Conservation (phyloP, 2,329 filamentous ascomycete species). For the Paracoccidioides brasiliensis region DNA sequence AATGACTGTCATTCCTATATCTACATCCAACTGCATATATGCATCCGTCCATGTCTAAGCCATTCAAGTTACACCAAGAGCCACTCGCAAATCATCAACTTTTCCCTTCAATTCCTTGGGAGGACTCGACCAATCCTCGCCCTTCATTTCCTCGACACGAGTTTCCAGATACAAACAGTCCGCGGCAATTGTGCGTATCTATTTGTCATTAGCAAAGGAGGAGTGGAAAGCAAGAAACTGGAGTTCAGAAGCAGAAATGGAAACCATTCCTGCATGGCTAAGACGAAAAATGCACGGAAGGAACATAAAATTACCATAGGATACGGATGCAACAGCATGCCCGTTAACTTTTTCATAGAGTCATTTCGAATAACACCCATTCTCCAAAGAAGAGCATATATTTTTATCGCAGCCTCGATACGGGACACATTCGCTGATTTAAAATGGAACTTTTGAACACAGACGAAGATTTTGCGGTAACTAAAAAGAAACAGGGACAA, state of each 20-base stretch:
- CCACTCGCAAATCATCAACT: conserved; percentile 15
- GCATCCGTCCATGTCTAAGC: neutral
- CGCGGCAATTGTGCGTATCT: conserved; percentile 26
- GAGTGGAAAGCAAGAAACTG: neutral
- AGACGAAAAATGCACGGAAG: no score
- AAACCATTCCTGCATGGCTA: neutral
- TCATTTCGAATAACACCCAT: conserved; percentile 39
- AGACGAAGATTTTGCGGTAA: conserved; percentile 51
- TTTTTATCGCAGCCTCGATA: conserved; percentile 63
- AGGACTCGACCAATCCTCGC: conserved; percentile 24
- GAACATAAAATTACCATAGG: conserved; percentile 43
- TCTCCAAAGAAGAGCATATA: conserved; percentile 60
- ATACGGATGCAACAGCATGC: conserved; percentile 69
- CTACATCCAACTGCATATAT: neutral
- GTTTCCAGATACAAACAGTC: conserved; percentile 27
- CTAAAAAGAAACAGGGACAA: conserved; percentile 16
- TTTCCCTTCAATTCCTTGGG: conserved; percentile 23
- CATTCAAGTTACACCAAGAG: neutral
- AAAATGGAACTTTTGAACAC: conserved; percentile 66
- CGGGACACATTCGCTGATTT: conserved; percentile 73
- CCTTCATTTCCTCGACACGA: conserved; percentile 17
- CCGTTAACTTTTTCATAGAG: conserved; percentile 55
- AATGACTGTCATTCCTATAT: neutral
- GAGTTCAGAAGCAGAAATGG: conserved; percentile 18
- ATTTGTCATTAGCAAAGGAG: conserved; percentile 5